These are phyloP conservation scores for Blastobotrys attinorum DNA, from an alignment of 805 yeast genomes.

Conservation along the genomic window DNA sequence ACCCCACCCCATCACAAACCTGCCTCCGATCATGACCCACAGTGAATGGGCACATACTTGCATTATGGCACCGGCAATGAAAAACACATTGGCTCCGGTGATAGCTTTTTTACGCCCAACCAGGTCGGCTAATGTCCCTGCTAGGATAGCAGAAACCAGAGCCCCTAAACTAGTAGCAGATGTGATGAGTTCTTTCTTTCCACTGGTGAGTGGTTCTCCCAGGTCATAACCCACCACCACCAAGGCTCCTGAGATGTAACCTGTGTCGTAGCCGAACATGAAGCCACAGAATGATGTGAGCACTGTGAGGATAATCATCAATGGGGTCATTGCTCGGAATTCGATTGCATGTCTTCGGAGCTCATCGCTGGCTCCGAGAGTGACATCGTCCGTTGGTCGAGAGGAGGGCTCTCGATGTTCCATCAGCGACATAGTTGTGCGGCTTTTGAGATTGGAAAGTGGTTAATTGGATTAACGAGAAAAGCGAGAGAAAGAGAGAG, in stretches of 20 bases:
- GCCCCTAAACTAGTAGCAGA: constrained; percentile 96
- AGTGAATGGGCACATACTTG: constrained; percentile 76
- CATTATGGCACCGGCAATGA: constrained; percentile 73
- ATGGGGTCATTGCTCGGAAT: constrained; percentile 13
- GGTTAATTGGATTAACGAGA: too few species aligned
- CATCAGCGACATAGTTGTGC: neutral
- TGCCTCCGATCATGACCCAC: constrained; percentile 89
- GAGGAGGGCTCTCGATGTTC: neutral
- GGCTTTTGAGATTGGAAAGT: too few species aligned
- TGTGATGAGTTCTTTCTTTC: constrained; percentile 84
- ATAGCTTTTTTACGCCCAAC: constrained; percentile 82
- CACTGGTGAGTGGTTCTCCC: constrained; percentile 49
- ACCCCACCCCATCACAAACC: constrained; percentile 92
- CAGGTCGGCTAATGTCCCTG: constrained; percentile 76
- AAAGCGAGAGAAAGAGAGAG: too few species aligned
- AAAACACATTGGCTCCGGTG: constrained; percentile 72
- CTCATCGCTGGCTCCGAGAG: neutral
- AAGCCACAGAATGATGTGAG: constrained; percentile 84
- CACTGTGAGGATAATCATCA: constrained; percentile 49
- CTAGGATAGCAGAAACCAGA: constrained; percentile 62
- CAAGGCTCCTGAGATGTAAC: constrained; percentile 89
- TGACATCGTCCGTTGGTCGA: neutral
- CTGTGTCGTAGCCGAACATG: constrained; percentile 97
- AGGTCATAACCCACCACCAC: constrained; percentile 79
- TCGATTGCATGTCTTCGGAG: constrained; percentile 20